Conservation (phyloP, 176 grass and related monocot species). For the Alopecurus myosuroides region DNA sequence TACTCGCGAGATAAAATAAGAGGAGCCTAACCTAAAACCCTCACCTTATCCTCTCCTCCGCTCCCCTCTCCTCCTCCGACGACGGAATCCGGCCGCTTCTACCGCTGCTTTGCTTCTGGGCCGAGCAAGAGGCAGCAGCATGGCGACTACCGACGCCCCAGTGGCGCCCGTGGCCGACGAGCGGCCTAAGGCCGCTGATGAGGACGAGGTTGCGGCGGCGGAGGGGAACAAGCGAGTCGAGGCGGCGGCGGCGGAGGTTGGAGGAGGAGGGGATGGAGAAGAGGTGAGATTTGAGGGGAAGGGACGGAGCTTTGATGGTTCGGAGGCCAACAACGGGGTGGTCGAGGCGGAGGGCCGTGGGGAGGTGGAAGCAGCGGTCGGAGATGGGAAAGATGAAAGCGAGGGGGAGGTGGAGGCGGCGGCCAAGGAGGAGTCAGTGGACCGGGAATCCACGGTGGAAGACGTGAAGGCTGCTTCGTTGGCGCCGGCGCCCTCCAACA, state of each 20-base stretch:
- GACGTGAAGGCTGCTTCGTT: background rate
- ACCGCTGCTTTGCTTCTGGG: constrained; percentile 5
- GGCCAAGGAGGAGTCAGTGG: background rate
- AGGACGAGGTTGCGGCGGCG: background rate
- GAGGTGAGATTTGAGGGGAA: constrained; percentile 24
- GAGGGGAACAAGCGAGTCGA: background rate
- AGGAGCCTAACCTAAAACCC: constrained; percentile 29
- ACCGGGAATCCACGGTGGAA: background rate
- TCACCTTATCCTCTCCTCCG: constrained; percentile 43
- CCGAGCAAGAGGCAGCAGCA: constrained; percentile 27
- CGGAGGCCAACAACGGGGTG: background rate
- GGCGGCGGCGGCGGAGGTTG: background rate
- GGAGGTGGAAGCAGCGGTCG: background rate
- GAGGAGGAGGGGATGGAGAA: background rate
- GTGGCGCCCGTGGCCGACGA: constrained; percentile 2
- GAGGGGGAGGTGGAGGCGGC: background rate
- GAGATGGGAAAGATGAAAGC: background rate
- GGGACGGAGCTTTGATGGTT: background rate
- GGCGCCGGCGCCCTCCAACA: background rate
- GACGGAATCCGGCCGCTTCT: constrained; percentile 2
- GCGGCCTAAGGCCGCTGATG: background rate
- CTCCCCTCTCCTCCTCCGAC: background rate
- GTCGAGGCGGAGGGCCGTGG: background rate
- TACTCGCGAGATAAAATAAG: background rate
- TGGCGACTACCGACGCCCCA: constrained; percentile 21